Evolutionary conservation across 2,329 filamentous ascomycete genomes (phyloP).

Genomic region (Hymenoscyphus scutula): DNA sequence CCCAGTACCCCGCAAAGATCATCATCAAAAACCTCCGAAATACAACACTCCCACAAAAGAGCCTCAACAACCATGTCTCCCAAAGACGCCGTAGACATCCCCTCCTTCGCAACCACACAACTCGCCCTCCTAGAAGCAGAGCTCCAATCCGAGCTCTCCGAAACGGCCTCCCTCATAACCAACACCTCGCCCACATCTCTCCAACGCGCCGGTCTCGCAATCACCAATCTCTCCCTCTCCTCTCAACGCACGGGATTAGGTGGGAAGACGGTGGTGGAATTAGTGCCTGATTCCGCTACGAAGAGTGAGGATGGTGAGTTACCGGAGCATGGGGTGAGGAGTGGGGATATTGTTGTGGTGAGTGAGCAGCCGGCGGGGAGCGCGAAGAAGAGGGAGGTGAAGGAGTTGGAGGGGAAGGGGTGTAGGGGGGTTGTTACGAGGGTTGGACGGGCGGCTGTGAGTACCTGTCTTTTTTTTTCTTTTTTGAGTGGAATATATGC

Average conservation of each 20-base stretch:
- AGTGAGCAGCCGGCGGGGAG: conserved; percentile 71
- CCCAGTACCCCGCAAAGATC: neutral
- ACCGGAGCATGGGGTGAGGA: conserved; percentile 71
- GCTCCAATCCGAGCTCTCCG: conserved; percentile 67
- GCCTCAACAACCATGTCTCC: conserved; percentile 36
- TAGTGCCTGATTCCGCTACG: conserved; percentile 69
- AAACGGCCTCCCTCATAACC: conserved; percentile 66
- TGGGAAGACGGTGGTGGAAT: conserved; percentile 85
- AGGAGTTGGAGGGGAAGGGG: conserved; percentile 66
- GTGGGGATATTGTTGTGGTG: conserved; percentile 75
- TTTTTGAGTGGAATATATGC: too few species aligned
- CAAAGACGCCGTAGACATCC: conserved; percentile 51
- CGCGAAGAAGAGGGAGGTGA: conserved; percentile 60
- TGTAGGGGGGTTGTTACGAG: conserved; percentile 68
- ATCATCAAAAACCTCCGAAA: neutral
- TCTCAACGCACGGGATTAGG: conserved; percentile 85
- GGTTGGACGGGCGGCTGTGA: conserved; percentile 54
- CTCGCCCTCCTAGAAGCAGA: conserved; percentile 68
- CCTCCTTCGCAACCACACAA: conserved; percentile 68
- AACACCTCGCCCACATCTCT: conserved; percentile 67
- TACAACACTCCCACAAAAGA: neutral
- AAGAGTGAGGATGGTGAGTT: conserved; percentile 48
- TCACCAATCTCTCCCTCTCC: conserved; percentile 70
- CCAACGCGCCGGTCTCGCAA: conserved; percentile 73
- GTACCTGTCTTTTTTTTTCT: too few species aligned